Evolutionary conservation across 257 asterid genomes (phyloP).

Genomic region (Forsythia suspensa): DNA sequence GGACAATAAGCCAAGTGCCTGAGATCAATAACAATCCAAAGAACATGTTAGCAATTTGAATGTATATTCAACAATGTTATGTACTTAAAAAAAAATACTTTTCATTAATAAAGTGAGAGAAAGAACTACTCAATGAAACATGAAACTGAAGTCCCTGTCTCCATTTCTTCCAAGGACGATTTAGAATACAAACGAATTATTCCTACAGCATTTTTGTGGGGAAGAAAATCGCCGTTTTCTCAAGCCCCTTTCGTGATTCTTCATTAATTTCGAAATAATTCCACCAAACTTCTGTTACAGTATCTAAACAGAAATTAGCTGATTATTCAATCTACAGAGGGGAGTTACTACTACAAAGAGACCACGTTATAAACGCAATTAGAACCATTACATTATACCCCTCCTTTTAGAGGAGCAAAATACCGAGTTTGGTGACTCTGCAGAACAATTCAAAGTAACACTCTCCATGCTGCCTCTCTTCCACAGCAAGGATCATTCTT

Average conservation of each 20-base stretch:
- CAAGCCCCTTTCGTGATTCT: neutral
- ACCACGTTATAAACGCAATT: no score
- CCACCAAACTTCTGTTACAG: neutral
- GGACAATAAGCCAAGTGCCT: conserved; percentile 21
- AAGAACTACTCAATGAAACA: neutral
- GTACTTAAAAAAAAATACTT: no score
- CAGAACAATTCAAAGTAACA: no score
- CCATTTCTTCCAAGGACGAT: neutral
- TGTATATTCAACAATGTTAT: neutral
- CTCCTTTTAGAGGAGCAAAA: no score
- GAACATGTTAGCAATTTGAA: neutral
- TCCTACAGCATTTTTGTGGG: neutral
- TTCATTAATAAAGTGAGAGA: neutral
- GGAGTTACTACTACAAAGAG: no score
- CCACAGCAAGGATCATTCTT: no score
- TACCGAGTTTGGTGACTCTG: no score
- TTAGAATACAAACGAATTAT: neutral
- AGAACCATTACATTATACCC: no score
- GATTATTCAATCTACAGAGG: no score
- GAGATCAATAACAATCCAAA: conserved; percentile 1
- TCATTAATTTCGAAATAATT: neutral
- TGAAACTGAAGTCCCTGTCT: neutral
- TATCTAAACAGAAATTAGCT: no score
- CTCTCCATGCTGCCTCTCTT: no score
- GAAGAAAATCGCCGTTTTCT: neutral